A percentile compares a stretch with the other conserved stretches of the same genome.
Conservation (phyloP, 164 flowering plant species). For the Magnolia changhungtana region DNA sequence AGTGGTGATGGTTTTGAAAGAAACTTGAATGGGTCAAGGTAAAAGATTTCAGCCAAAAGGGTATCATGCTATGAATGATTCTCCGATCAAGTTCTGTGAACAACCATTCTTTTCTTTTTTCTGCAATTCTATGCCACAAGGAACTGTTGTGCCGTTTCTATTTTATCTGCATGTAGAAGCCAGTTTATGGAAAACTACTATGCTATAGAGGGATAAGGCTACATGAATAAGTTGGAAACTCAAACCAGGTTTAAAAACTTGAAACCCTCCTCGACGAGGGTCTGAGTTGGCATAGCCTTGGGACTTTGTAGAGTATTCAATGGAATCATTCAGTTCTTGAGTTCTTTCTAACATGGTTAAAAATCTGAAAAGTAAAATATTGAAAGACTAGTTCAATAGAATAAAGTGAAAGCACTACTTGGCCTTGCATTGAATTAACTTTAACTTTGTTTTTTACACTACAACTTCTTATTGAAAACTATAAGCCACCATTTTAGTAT, state of each 20-base stretch:
- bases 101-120: neutral
- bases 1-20: constrained; percentile 98
- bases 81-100: neutral
- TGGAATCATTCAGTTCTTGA: no score
- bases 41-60: constrained; percentile 1
- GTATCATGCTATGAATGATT: neutral
- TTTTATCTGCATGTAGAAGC: neutral
- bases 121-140: neutral
- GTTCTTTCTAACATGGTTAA: no score
- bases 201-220: neutral
- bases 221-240: neutral
- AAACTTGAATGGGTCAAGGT: constrained; percentile 94
- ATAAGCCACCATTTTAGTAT: no score
- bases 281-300: no score
- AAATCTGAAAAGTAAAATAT: no score
- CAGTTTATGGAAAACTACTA: neutral
- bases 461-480: no score
- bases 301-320: no score
- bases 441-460: no score
- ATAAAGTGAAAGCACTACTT: no score
- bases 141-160: neutral
- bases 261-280: no score
- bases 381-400: no score
- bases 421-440: no score
- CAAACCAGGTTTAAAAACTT: neutral